Evolutionary conservation across 2,329 filamentous ascomycete genomes (phyloP).

Genomic region (Triangularia setosa): DNA sequence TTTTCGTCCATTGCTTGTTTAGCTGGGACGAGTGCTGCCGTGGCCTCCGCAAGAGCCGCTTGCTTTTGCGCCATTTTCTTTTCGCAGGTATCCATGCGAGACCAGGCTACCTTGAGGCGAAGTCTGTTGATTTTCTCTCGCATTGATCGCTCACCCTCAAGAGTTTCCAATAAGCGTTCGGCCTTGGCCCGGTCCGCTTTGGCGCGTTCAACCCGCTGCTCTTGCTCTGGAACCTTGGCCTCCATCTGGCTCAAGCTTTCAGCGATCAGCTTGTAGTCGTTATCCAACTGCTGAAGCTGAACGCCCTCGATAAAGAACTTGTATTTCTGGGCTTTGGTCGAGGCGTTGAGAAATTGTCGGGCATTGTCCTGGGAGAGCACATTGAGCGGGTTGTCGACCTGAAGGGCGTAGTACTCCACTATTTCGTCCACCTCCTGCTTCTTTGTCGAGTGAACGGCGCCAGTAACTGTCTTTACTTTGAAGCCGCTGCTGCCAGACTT

Average conservation of each 20-base stretch:
- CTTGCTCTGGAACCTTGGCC: conserved; percentile 56
- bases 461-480: conserved; percentile 74
- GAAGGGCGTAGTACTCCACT: conserved; percentile 85
- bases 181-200: conserved; percentile 58
- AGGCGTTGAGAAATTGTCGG: conserved; percentile 84
- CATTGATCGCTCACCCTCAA: conserved; percentile 63
- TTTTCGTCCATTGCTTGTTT: conserved; percentile 37
- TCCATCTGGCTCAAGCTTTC: conserved; percentile 73
- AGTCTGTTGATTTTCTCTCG: conserved; percentile 57
- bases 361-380: conserved; percentile 94
- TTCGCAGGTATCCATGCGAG: conserved; percentile 77
- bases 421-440: conserved; percentile 88
- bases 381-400: conserved; percentile 96
- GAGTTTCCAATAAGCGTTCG: conserved; percentile 58
- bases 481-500: conserved; percentile 73
- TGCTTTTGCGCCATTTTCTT: conserved; percentile 38
- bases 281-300: conserved; percentile 85
- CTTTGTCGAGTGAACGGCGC: conserved; percentile 72
- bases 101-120: conserved; percentile 74
- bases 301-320: conserved; percentile 95
- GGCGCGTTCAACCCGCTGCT: conserved; percentile 61
- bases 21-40: conserved; percentile 44
- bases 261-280: conserved; percentile 82
- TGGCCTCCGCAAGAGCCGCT: conserved; percentile 34
- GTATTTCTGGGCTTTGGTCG: conserved; percentile 81